phyloP scores from a whole-genome alignment of 768 basidiomycete genomes.

The Pseudohyphozyma bogoriensis region DNA sequence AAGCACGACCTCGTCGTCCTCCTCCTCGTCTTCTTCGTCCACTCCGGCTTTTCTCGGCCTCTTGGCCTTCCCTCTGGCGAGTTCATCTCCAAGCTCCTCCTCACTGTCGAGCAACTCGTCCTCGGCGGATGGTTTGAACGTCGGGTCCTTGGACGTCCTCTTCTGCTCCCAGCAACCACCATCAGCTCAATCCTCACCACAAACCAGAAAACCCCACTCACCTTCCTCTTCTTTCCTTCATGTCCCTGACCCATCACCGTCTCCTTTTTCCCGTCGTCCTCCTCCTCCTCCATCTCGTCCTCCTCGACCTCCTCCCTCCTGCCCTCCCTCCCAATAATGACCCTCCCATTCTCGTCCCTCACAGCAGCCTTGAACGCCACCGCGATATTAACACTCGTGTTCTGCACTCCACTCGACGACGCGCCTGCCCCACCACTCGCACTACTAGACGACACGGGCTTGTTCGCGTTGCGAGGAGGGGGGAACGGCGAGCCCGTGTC shows the following conservation, averaged over 20 bases:
- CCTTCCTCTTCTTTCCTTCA: slow-evolving; percentile 22
- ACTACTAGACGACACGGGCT: neutral
- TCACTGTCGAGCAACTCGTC: slow-evolving; percentile 18
- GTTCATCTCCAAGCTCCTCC: slow-evolving; percentile 6
- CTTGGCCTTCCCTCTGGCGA: neutral
- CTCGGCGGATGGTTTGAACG: neutral
- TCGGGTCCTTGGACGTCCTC: slow-evolving; percentile 2
- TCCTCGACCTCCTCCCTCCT: neutral
- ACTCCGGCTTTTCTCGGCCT: neutral
- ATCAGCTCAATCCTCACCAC: neutral
- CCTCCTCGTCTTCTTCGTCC: slow-evolving; percentile 15
- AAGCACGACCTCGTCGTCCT: neutral
- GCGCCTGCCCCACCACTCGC: neutral
- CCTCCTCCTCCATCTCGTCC: neutral
- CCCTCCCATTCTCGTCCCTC: slow-evolving; percentile 11
- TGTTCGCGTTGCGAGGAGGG: neutral
- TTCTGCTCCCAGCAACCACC: slow-evolving; percentile 1
- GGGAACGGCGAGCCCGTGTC: slow-evolving; percentile 3
- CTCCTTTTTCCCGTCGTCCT: neutral
- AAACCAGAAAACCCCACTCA: neutral
- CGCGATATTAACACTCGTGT: slow-evolving; percentile 79
- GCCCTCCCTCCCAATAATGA: neutral
- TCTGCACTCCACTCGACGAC: neutral
- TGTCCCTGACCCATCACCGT: neutral
- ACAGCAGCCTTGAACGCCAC: slow-evolving; percentile 63